These are phyloP conservation scores for Rhododendron ovatum DNA, from an alignment of 148 eudicot genomes.

Conservation along the genomic window DNA sequence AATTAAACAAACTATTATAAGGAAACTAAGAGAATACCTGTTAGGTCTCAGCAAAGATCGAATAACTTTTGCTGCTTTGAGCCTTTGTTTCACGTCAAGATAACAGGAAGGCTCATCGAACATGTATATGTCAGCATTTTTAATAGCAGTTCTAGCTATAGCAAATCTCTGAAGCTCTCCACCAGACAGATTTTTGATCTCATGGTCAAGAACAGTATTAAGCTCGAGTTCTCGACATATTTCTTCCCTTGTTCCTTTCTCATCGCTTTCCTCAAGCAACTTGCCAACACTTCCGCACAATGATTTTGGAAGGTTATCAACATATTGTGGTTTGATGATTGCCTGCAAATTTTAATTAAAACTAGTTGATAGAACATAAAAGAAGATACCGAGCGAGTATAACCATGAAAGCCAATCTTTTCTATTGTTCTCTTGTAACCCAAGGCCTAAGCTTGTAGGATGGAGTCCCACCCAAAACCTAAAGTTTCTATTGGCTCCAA, in stretches of 20 bases:
- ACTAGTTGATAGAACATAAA: not conserved
- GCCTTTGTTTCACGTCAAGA: slow-evolving; percentile 92
- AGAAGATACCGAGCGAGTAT: not conserved
- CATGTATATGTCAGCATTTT: slow-evolving; percentile 83
- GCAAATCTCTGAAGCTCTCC: slow-evolving; percentile 97
- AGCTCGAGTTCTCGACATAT: slow-evolving; percentile 9
- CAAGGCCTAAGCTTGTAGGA: not conserved
- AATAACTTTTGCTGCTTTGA: slow-evolving; percentile 88
- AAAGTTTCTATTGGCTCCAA: not conserved
- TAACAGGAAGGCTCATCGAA: slow-evolving; percentile 97
- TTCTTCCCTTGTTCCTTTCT: slow-evolving; percentile 68
- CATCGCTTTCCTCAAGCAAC: slow-evolving; percentile 46
- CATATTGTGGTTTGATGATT: slow-evolving; percentile 90
- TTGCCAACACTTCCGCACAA: slow-evolving; percentile 79
- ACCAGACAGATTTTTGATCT: slow-evolving; percentile 86
- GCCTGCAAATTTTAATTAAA: slow-evolving; percentile 35
- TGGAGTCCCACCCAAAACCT: not conserved
- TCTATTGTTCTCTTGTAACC: not conserved
- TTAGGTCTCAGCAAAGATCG: slow-evolving; percentile 82
- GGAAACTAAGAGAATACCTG: slow-evolving; percentile 36
- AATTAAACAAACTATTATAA: slow-evolving; percentile 4
- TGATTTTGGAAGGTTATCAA: slow-evolving; percentile 90
- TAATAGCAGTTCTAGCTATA: slow-evolving; percentile 77
- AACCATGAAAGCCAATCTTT: not conserved
- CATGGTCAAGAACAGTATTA: not conserved